Percentiles rank a stretch among this genome's conserved stretches.
Conservation (phyloP, 805 yeast species). For the Yarrowia sp. region DNA sequence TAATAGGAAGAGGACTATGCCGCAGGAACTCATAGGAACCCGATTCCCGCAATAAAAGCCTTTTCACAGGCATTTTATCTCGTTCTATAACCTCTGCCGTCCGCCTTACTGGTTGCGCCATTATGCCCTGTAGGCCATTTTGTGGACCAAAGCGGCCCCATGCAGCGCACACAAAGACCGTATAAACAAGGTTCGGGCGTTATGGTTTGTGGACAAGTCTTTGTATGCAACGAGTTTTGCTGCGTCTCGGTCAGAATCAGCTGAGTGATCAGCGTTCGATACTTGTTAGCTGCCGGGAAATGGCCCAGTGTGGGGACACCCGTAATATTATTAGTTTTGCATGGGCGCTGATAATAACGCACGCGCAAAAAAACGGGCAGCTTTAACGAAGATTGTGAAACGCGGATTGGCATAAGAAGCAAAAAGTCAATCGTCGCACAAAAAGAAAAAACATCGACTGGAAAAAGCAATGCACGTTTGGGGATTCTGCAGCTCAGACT, state of each 20-base stretch:
- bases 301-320: background rate
- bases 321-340: background rate
- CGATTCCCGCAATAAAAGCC: background rate
- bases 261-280: conserved; percentile 26
- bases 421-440: background rate
- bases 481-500: background rate
- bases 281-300: conserved; percentile 1
- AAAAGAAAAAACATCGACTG: background rate
- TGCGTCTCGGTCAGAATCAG: conserved; percentile 30
- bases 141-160: conserved; percentile 14
- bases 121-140: background rate
- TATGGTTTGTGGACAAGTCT: conserved; percentile 1
- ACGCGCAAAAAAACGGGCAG: too few species aligned
- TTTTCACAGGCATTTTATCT: background rate
- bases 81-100: too few species aligned
- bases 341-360: too few species aligned
- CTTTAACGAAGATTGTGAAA: background rate
- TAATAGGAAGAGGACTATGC: too few species aligned
- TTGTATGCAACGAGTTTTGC: conserved; percentile 22
- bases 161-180: conserved; percentile 17
- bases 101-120: conserved; percentile 15
- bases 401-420: conserved; percentile 9
- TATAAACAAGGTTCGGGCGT: background rate
- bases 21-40: too few species aligned
- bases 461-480: conserved; percentile 17